Percentiles rank a stretch among this genome's conserved stretches.
These are phyloP conservation scores for Penicillium angulare DNA, from an alignment of 495 filamentous ascomycete species.

Conservation along the genomic window DNA sequence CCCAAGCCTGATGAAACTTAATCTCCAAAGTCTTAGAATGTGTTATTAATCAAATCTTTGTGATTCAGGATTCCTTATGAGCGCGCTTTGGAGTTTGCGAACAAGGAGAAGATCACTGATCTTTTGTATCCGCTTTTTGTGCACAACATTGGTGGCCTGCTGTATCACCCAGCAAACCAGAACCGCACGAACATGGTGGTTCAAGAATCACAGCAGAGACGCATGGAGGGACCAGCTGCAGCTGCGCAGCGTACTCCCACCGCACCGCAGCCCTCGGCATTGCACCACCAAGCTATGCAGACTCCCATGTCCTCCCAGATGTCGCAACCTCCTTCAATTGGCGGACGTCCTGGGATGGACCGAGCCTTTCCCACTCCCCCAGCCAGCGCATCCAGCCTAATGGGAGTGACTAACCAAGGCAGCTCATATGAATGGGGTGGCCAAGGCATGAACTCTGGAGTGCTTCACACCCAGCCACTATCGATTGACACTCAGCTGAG, in stretches of 20 bases:
- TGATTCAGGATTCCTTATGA: constrained; percentile 99
- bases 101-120: constrained; percentile 99
- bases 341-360: constrained; percentile 70
- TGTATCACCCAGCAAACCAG: constrained; percentile 93
- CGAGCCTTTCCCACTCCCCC: constrained; percentile 92
- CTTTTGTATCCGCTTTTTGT: constrained; percentile 93
- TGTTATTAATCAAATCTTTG: too few relatives aligned
- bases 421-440: constrained; percentile 74
- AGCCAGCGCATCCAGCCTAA: constrained; percentile 85
- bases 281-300: constrained; percentile 79
- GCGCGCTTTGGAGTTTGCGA: constrained; percentile 93
- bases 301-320: constrained; percentile 61
- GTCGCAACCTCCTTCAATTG: constrained; percentile 69
- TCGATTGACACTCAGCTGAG: constrained; percentile 82
- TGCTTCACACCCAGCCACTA: constrained; percentile 68
- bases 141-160: constrained; percentile 90
- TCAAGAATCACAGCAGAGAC: constrained; percentile 78
- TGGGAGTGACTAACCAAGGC: constrained; percentile 73
- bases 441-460: constrained; percentile 60
- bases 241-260: constrained; percentile 41
- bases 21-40: too few relatives aligned
- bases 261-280: constrained; percentile 66
- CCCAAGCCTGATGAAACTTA: neutral
- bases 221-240: constrained; percentile 44
- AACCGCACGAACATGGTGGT: constrained; percentile 79